A percentile compares a stretch with the other conserved stretches of the same genome.
phyloP scores from a whole-genome alignment of 2,329 filamentous ascomycete species.

The Penicillium sp. region DNA sequence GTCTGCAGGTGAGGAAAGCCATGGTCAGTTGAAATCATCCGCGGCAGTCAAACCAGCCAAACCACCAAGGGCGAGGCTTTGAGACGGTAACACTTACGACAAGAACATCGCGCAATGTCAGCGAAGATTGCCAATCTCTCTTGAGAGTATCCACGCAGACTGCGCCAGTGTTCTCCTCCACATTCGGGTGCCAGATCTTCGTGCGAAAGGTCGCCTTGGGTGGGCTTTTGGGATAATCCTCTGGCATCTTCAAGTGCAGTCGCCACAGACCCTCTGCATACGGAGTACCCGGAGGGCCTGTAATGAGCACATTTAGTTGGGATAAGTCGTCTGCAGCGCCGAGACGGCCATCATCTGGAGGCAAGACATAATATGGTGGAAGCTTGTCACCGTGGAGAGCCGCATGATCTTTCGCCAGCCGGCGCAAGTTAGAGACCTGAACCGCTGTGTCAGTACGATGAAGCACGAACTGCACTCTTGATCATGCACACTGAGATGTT shows the following conservation, averaged over 20 bases:
- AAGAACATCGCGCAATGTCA: slow-evolving; percentile 64
- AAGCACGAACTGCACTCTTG: not conserved
- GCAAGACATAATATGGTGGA: slow-evolving; percentile 66
- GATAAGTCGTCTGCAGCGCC: slow-evolving; percentile 57
- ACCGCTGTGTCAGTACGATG: slow-evolving; percentile 14
- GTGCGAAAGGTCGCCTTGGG: slow-evolving; percentile 64
- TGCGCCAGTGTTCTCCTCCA: slow-evolving; percentile 63
- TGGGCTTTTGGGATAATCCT: slow-evolving; percentile 55
- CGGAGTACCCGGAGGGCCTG: slow-evolving; percentile 63
- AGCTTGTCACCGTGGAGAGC: slow-evolving; percentile 59
- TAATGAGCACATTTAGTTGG: slow-evolving; percentile 60
- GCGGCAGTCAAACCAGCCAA: no score
- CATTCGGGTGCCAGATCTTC: slow-evolving; percentile 66
- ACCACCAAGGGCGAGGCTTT: not conserved
- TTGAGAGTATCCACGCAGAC: slow-evolving; percentile 69
- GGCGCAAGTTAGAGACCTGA: slow-evolving; percentile 53
- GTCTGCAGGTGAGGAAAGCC: slow-evolving; percentile 43
- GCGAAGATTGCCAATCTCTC: slow-evolving; percentile 62
- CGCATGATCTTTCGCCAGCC: slow-evolving; percentile 63
- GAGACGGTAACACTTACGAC: slow-evolving; percentile 40
- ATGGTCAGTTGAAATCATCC: not conserved
- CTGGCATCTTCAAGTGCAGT: slow-evolving; percentile 62
- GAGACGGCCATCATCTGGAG: slow-evolving; percentile 40
- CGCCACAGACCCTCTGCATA: slow-evolving; percentile 63
- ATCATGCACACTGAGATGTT: not conserved